Conservation (phyloP, 2,329 filamentous ascomycete genomes). For the Exserohilum turcica region DNA sequence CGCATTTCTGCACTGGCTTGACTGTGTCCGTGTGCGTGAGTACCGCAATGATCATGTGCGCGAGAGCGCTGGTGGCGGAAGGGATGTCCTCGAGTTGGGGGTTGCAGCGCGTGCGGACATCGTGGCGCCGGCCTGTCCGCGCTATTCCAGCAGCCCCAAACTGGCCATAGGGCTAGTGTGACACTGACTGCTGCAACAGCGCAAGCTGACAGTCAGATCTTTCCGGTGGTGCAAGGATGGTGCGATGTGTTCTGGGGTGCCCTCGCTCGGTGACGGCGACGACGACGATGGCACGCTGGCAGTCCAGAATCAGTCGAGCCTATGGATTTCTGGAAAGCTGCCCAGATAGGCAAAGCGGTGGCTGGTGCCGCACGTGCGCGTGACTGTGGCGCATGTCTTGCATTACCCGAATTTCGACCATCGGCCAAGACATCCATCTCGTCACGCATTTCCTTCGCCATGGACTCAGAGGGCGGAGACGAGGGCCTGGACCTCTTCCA, state of each 20-base stretch:
- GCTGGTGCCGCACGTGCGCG: conserved; percentile 15
- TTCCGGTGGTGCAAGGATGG: conserved; percentile 3
- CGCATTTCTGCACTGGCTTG: conserved; percentile 4
- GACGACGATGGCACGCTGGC: conserved; percentile 15
- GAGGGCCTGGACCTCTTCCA: conserved; percentile 67
- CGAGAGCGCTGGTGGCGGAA: background rate
- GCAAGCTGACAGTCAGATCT: conserved; percentile 2
- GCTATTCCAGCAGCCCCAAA: background rate
- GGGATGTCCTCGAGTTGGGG: background rate
- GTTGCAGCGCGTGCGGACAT: background rate
- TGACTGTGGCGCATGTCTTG: conserved; percentile 12
- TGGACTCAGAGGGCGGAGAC: conserved; percentile 42
- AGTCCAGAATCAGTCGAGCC: conserved; percentile 2
- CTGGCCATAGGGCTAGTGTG: conserved; percentile 1
- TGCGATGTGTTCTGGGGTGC: background rate
- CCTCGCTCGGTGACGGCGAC: background rate
- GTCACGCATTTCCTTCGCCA: conserved; percentile 22
- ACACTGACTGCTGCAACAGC: conserved; percentile 12
- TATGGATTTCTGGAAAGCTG: conserved; percentile 15
- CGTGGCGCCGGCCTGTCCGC: background rate
- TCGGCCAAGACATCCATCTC: conserved; percentile 20
- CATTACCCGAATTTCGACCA: conserved; percentile 26
- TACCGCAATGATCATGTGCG: conserved; percentile 8
- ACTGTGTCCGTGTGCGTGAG: conserved; percentile 18
- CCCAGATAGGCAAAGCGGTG: conserved; percentile 18